phyloP scores from a whole-genome alignment of 2,329 filamentous ascomycete genomes.

The Aspergillus pseudotamarii region DNA sequence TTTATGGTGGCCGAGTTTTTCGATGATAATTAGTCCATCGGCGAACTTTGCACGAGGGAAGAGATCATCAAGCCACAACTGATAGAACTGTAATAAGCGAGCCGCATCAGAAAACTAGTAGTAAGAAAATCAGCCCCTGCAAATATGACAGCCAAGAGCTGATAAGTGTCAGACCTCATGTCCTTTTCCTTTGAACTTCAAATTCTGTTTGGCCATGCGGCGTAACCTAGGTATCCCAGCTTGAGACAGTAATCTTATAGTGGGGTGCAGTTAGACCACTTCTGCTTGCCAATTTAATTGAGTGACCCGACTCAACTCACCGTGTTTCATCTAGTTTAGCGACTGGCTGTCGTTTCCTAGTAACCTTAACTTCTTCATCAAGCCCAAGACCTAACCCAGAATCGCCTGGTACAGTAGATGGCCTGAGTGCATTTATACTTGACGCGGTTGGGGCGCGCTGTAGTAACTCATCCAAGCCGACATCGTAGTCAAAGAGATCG shows the following conservation, averaged over 20 bases:
- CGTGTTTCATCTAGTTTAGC: slow-evolving; percentile 85
- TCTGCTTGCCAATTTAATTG: neutral
- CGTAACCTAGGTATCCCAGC: slow-evolving; percentile 82
- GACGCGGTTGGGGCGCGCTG: slow-evolving; percentile 38
- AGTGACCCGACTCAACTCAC: slow-evolving; percentile 52
- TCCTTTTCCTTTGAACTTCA: slow-evolving; percentile 89
- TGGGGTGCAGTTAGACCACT: slow-evolving; percentile 1
- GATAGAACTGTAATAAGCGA: slow-evolving; percentile 84
- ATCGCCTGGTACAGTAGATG: slow-evolving; percentile 36
- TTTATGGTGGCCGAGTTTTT: slow-evolving; percentile 88
- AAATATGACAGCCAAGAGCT: neutral
- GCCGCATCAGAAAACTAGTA: slow-evolving; percentile 78
- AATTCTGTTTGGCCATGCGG: slow-evolving; percentile 65
- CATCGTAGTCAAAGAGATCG: slow-evolving; percentile 76
- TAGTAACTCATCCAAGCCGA: slow-evolving; percentile 57
- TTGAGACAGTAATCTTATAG: slow-evolving; percentile 72
- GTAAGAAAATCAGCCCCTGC: neutral
- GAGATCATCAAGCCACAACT: slow-evolving; percentile 94
- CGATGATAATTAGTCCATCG: slow-evolving; percentile 85
- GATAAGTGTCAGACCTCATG: slow-evolving; percentile 67
- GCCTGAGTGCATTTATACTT: slow-evolving; percentile 24
- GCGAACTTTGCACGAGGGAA: slow-evolving; percentile 94
- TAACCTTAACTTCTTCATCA: slow-evolving; percentile 82
- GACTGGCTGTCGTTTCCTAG: slow-evolving; percentile 73
- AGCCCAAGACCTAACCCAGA: slow-evolving; percentile 69